These are phyloP conservation scores for Aphanomyces astaci DNA, from an alignment of 352 stramenopile genomes.

Conservation along the genomic window DNA sequence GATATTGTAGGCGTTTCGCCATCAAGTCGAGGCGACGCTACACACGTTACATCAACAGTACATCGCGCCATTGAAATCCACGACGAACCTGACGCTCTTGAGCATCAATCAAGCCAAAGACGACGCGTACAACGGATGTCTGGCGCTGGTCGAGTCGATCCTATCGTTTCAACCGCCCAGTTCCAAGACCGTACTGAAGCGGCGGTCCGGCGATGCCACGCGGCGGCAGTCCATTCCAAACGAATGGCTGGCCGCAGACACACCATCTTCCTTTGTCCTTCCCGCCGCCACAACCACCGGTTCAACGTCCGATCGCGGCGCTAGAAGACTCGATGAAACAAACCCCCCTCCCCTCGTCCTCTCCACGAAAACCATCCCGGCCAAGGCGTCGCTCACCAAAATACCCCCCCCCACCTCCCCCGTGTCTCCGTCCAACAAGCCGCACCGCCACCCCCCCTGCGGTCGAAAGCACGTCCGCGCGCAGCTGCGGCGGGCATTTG, in stretches of 20 bases:
- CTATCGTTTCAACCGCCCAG: slow-evolving; percentile 2
- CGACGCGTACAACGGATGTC: slow-evolving; percentile 7
- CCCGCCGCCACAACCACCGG: too few species aligned
- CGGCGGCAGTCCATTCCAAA: slow-evolving; percentile 7
- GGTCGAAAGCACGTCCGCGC: slow-evolving; percentile 31
- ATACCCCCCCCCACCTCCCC: background rate
- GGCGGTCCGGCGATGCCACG: background rate
- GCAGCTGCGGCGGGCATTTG: slow-evolving; percentile 27
- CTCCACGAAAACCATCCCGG: too few species aligned
- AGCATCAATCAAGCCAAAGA: slow-evolving; percentile 16
- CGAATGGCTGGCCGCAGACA: background rate
- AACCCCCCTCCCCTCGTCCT: too few species aligned
- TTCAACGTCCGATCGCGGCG: background rate
- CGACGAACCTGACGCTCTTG: background rate
- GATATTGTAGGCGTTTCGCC: slow-evolving; percentile 24
- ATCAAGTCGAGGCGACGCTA: slow-evolving; percentile 5
- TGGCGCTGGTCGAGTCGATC: background rate
- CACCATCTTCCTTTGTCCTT: background rate
- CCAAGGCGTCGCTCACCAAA: too few species aligned
- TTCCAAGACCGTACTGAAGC: slow-evolving; percentile 3
- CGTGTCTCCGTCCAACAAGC: background rate
- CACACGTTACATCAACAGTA: slow-evolving; percentile 21
- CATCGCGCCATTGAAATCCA: background rate
- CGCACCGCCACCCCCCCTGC: too few species aligned
- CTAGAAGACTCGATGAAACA: background rate